A percentile compares a stretch with the other conserved stretches of the same genome.
phyloP scores from a whole-genome alignment of 1,284 basidiomycete genomes.

The Puccinia triticina region DNA sequence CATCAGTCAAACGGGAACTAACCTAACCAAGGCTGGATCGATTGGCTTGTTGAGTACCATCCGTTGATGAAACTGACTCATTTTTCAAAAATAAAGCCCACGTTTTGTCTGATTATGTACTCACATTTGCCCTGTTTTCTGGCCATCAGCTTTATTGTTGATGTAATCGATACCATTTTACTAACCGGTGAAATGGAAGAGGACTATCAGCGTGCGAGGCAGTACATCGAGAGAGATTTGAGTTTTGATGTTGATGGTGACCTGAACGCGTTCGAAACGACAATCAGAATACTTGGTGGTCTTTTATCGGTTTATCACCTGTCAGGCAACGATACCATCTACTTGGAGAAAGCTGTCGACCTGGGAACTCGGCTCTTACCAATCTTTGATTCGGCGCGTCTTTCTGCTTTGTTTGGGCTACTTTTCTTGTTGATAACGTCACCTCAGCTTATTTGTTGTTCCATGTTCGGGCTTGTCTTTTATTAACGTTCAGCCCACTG shows the following conservation, averaged over 20 bases:
- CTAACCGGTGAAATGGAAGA: conserved; percentile 33
- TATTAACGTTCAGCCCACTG: conserved; percentile 64
- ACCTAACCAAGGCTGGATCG: conserved; percentile 31
- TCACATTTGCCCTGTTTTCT: background rate
- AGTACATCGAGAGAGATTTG: conserved; percentile 67
- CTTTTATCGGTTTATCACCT: conserved; percentile 81
- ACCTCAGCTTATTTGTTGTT: background rate
- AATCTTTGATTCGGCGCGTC: conserved; percentile 70
- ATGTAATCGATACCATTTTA: conserved; percentile 43
- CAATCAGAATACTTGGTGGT: conserved; percentile 79
- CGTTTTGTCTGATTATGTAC: no score
- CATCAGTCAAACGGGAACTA: conserved; percentile 22
- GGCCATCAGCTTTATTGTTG: conserved; percentile 41
- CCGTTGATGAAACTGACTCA: background rate
- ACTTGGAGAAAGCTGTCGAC: conserved; percentile 75
- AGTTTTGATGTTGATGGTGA: conserved; percentile 76
- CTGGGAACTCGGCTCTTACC: conserved; percentile 83
- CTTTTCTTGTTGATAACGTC: background rate
- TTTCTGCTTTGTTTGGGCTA: background rate
- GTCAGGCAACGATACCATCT: conserved; percentile 67
- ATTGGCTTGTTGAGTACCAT: conserved; percentile 17
- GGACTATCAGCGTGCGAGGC: conserved; percentile 27
- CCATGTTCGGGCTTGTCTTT: background rate
- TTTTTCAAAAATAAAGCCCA: background rate
- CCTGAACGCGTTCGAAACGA: conserved; percentile 91